Evolutionary conservation across 805 yeast genomes (phyloP).

Genomic region (Ogataea populi-albae): DNA sequence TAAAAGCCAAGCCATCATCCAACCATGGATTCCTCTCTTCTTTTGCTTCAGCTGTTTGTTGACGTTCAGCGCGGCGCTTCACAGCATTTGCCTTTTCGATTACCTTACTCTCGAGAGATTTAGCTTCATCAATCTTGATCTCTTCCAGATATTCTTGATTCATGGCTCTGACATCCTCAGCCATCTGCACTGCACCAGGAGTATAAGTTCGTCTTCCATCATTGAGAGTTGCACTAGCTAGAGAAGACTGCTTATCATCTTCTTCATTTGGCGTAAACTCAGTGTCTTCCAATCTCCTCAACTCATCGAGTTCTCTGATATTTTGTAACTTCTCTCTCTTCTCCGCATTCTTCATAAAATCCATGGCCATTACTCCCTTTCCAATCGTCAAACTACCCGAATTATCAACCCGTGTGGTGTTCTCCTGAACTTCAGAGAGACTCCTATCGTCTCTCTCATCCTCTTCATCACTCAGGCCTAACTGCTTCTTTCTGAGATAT

Average conservation of each 20-base stretch:
- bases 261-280: conserved; percentile 38
- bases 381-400: conserved; percentile 50
- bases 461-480: conserved; percentile 57
- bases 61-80: conserved; percentile 8
- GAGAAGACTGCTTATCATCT: conserved; percentile 33
- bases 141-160: conserved; percentile 42
- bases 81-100: conserved; percentile 11
- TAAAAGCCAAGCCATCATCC: conserved; percentile 23
- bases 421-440: conserved; percentile 47
- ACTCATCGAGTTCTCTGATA: conserved; percentile 45
- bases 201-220: conserved; percentile 81
- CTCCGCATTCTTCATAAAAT: conserved; percentile 91
- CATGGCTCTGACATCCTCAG: conserved; percentile 34
- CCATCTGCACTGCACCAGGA: conserved; percentile 51
- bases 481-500: conserved; percentile 63
- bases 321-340: conserved; percentile 62
- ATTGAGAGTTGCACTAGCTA: conserved; percentile 54
- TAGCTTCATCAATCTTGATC: conserved; percentile 48
- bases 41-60: conserved; percentile 18
- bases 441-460: conserved; percentile 41
- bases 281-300: conserved; percentile 47
- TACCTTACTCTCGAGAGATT: conserved; percentile 42
- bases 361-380: conserved; percentile 92
- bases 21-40: conserved; percentile 52
- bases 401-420: conserved; percentile 34